A percentile compares a stretch with the other conserved stretches of the same genome.
phyloP scores from a whole-genome alignment of 495 filamentous ascomycete genomes.

The Penicillium salamii region DNA sequence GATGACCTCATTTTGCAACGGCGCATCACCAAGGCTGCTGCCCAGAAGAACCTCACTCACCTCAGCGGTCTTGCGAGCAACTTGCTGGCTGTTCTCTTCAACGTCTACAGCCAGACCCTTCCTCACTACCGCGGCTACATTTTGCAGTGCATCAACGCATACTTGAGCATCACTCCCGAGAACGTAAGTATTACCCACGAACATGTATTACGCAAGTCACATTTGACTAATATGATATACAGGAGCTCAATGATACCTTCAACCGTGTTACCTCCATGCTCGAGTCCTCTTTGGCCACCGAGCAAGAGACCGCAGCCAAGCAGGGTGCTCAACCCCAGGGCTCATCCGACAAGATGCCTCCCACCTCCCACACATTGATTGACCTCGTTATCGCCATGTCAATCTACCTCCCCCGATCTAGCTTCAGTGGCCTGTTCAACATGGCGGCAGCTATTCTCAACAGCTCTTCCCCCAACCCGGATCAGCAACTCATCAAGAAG shows the following conservation, averaged over 20 bases:
- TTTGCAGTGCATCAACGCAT: conserved; percentile 89
- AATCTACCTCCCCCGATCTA: conserved; percentile 80
- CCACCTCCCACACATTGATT: conserved; percentile 92
- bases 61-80: conserved; percentile 78
- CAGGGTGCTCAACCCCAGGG: conserved; percentile 57
- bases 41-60: conserved; percentile 73
- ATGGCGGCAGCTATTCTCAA: conserved; percentile 79
- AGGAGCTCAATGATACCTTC: conserved; percentile 85
- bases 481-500: conserved; percentile 98
- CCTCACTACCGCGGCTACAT: conserved; percentile 89
- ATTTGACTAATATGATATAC: conserved; percentile 24
- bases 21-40: conserved; percentile 70
- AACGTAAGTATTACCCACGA: conserved; percentile 35
- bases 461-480: conserved; percentile 46
- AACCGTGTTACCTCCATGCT: conserved; percentile 80
- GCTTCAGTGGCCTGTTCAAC: conserved; percentile 75
- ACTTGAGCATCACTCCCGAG: conserved; percentile 79
- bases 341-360: conserved; percentile 73
- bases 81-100: conserved; percentile 90
- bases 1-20: conserved; percentile 69
- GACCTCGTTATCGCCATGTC: conserved; percentile 94
- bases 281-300: conserved; percentile 59
- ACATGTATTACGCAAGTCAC: background rate
- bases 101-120: conserved; percentile 93
- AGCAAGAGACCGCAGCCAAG: conserved; percentile 55